phyloP scores from a whole-genome alignment of 257 asterid species.

The Solanum etuberosum region DNA sequence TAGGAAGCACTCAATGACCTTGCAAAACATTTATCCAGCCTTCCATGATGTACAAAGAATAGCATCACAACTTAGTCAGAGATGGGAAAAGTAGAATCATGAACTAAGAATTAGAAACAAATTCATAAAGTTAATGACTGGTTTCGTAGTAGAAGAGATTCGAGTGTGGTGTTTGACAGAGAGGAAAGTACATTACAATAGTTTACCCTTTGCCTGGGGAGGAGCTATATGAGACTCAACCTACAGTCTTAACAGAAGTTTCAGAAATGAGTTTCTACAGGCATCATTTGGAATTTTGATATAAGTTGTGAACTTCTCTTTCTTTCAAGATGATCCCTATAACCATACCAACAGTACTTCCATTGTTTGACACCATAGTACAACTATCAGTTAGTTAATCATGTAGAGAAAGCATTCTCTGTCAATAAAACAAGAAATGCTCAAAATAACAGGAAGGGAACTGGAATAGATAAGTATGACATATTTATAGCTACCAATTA shows the following conservation, averaged over 20 bases:
- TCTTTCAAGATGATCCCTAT: neutral
- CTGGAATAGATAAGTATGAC: neutral
- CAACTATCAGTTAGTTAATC: neutral
- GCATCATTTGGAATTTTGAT: constrained; percentile 7
- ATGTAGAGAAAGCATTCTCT: neutral
- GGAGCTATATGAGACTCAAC: neutral
- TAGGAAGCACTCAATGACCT: neutral
- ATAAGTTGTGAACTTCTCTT: neutral
- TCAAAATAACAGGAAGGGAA: neutral
- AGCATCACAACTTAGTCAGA: neutral
- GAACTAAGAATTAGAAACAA: neutral
- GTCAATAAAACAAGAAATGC: neutral
- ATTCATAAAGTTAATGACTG: neutral
- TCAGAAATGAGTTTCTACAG: neutral
- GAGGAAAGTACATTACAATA: neutral
- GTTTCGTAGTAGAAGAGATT: neutral
- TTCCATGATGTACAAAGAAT: neutral
- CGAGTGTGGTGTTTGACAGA: neutral
- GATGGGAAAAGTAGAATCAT: neutral
- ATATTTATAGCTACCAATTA: neutral
- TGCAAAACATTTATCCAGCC: neutral
- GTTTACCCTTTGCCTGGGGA: neutral
- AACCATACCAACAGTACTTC: neutral
- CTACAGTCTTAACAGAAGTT: neutral
- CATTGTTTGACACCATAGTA: neutral